Evolutionary conservation across 2,329 filamentous ascomycete genomes (phyloP).

Genomic region (Ophiostoma ulmi): DNA sequence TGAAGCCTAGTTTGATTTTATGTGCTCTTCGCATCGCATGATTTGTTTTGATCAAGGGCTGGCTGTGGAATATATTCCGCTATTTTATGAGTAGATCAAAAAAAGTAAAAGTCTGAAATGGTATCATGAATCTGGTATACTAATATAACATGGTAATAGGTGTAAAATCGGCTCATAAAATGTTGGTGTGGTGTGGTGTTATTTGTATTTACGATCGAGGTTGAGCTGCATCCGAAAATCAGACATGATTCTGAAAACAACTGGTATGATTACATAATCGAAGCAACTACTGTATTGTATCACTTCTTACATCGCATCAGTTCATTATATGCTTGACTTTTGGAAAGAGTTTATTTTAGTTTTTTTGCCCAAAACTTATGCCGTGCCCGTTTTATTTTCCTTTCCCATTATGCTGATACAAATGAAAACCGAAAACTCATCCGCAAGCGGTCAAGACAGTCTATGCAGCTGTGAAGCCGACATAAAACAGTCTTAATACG

Average conservation of each 20-base stretch:
- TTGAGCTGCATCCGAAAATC: background rate
- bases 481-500: constrained; percentile 12
- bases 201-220: background rate
- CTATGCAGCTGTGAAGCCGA: background rate
- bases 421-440: constrained; percentile 15
- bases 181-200: background rate
- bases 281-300: background rate
- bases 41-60: background rate
- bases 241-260: background rate
- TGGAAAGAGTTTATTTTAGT: constrained; percentile 10
- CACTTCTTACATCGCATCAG: background rate
- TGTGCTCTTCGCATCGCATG: background rate
- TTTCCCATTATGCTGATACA: constrained; percentile 14
- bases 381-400: constrained; percentile 18
- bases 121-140: background rate
- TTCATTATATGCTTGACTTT: background rate
- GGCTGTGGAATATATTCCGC: background rate
- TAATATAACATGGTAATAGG: background rate
- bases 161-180: background rate
- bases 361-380: constrained; percentile 5
- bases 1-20: background rate
- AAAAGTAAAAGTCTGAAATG: background rate
- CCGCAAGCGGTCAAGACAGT: constrained; percentile 12
- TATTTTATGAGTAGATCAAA: too few species aligned
- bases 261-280: background rate